Conservation (phyloP, 306 rosid genomes). For the Prunus armeniaca region DNA sequence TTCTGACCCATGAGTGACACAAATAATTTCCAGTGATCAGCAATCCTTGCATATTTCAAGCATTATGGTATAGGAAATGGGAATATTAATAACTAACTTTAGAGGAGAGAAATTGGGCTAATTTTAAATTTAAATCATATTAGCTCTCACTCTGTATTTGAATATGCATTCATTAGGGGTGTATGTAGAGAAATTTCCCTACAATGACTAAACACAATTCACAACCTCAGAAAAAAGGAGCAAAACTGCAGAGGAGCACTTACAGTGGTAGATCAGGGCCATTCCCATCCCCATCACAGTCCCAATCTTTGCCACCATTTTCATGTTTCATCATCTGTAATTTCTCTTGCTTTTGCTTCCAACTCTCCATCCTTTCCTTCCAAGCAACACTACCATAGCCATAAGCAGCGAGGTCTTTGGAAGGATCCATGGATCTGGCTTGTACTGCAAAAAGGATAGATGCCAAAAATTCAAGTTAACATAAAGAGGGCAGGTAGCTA, state of each 20-base stretch:
- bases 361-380: conserved; percentile 50
- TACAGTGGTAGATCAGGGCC: conserved; percentile 48
- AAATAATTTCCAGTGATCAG: not conserved
- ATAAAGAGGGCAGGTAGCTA: not conserved
- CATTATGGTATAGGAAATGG: not conserved
- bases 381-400: conserved; percentile 47
- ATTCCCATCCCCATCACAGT: conserved; percentile 32
- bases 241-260: conserved; percentile 11
- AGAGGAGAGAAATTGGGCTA: not conserved
- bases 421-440: conserved; percentile 66
- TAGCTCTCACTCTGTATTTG: not conserved
- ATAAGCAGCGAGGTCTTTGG: conserved; percentile 58
- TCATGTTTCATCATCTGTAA: conserved; percentile 30
- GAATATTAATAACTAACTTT: not conserved
- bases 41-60: not conserved
- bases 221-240: not conserved
- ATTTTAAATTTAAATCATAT: not conserved
- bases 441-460: conserved; percentile 24
- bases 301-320: conserved; percentile 15
- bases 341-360: conserved; percentile 51
- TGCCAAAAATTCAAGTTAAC: not conserved
- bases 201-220: not conserved
- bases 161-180: not conserved
- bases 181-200: not conserved
- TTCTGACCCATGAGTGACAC: conserved; percentile 37